Conservation (phyloP, 169 alveolate genomes). For the Eimeria sp. region DNA sequence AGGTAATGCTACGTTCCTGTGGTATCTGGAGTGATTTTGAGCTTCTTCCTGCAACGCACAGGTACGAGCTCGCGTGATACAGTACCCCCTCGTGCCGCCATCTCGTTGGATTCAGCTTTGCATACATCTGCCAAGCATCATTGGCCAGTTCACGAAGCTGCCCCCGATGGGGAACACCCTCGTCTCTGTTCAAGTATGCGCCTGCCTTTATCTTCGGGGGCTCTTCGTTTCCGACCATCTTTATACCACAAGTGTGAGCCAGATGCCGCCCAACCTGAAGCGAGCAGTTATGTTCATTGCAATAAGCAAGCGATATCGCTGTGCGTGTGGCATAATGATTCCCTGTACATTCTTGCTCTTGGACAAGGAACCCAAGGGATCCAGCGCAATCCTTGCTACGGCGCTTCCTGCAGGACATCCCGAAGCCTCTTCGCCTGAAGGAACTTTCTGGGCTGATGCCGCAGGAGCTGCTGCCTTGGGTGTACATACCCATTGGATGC, state of each 20-base stretch:
- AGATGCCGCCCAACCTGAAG: neutral
- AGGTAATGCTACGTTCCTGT: neutral
- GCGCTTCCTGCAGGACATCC: slow-evolving; percentile 24
- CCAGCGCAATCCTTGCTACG: neutral
- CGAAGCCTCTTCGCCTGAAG: slow-evolving; percentile 30
- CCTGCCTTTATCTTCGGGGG: slow-evolving; percentile 87
- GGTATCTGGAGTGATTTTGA: neutral
- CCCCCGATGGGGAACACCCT: slow-evolving; percentile 85
- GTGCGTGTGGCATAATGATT: neutral
- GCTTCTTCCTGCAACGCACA: slow-evolving; percentile 14
- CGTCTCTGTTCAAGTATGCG: slow-evolving; percentile 87
- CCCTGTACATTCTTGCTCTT: neutral
- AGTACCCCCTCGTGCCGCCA: slow-evolving; percentile 65
- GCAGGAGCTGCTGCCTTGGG: slow-evolving; percentile 62
- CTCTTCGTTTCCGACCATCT: slow-evolving; percentile 89
- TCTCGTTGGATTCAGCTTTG: slow-evolving; percentile 84
- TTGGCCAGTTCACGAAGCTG: slow-evolving; percentile 77
- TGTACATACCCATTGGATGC: slow-evolving; percentile 57
- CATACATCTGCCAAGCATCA: slow-evolving; percentile 70
- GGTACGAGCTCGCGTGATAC: slow-evolving; percentile 80
- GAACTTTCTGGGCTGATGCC: slow-evolving; percentile 46
- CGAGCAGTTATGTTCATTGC: neutral
- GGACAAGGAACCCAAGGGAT: neutral
- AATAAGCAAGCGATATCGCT: neutral
- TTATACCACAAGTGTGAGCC: slow-evolving; percentile 82